Percentiles rank a stretch among this genome's conserved stretches.
Conservation (phyloP, 768 basidiomycete genomes). For the Pleurotus pulmonarius region DNA sequence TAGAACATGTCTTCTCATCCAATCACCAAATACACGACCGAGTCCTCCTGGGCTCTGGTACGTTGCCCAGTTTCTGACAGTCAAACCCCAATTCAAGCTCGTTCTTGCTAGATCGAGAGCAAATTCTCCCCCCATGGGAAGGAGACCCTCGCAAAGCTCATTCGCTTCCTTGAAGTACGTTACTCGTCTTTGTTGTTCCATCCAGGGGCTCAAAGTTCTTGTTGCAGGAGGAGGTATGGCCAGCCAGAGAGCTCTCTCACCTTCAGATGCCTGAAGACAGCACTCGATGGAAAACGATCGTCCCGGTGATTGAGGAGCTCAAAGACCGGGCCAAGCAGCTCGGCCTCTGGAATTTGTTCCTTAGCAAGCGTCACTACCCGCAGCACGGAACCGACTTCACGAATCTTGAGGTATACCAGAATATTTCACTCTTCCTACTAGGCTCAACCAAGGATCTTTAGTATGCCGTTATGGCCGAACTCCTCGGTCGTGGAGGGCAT, state of each 20-base stretch:
- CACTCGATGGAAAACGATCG: conserved; percentile 79
- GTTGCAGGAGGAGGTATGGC: conserved; percentile 82
- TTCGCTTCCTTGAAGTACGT: conserved; percentile 78
- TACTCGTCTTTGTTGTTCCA: not conserved
- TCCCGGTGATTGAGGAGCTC: conserved; percentile 78
- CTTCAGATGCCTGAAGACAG: conserved; percentile 77
- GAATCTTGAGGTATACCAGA: conserved; percentile 74
- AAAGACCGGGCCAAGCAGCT: conserved; percentile 83
- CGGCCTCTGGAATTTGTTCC: conserved; percentile 96
- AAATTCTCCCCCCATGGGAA: conserved; percentile 91
- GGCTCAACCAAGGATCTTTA: conserved; percentile 19
- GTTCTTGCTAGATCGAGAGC: conserved; percentile 65
- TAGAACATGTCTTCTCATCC: conserved; percentile 59
- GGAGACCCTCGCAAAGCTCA: conserved; percentile 78
- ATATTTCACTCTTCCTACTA: not conserved
- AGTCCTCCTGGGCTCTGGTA: conserved; percentile 87
- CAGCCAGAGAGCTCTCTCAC: conserved; percentile 72
- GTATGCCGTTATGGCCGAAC: conserved; percentile 97
- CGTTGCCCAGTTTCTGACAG: conserved; percentile 17
- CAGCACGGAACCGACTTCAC: conserved; percentile 81
- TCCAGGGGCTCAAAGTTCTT: not conserved
- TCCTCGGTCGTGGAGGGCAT: conserved; percentile 81
- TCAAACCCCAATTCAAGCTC: not conserved
- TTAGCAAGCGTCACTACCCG: conserved; percentile 93
- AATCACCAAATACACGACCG: conserved; percentile 72